Evolutionary conservation across 176 grass and related monocot species (phyloP), one percentile per base, ranked within the genome.

Genomic region (Cenchrus fungigraminus): DNA sequence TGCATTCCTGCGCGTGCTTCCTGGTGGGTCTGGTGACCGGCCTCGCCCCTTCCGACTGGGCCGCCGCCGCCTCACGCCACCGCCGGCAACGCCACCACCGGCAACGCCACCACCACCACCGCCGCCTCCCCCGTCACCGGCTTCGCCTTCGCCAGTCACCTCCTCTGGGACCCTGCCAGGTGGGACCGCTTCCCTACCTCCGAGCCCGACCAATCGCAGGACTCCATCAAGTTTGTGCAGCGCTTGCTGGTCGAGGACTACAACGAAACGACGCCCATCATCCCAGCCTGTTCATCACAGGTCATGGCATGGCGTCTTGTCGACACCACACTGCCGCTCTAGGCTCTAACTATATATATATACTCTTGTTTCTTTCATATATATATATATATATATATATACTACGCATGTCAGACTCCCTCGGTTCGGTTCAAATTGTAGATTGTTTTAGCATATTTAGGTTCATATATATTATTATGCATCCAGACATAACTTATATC

Each of bases 1-100:
- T 95, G 83, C 93, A 98, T 68, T 98, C 92, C 37, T 90, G 72
- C 7, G 22, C 94, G 28, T 98, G 96, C 91, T 98, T 98, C 89
- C 81, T 94, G 9, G 42, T 84, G 19, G 96, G 96, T 32, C 88
- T 98, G 64, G 49, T 91, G 29, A 77, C 81, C 10, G 96, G 96
- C 3, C 74, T 94, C 12, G 87, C 88, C 34, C 93, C 91, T 2
- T 89, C 88, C 13, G 79, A 73, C 59, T 90, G 89, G 89, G 73
- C 88, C 4, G 49, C 51, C 55, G 64, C 56, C 13, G 81, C 81
- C 6, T 65, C 76, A 8, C 77, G 59, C 43, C 14, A 71, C 83
- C 46, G 54, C 12, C 29, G 78, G 63, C 47, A 54, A 68, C 78
- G 42, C 43, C 74, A 74, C 34, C 34, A 3, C 34, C 34, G 34